These are phyloP conservation scores for Venturia nashicola DNA, from an alignment of 2,329 filamentous ascomycete genomes.

Conservation along the genomic window DNA sequence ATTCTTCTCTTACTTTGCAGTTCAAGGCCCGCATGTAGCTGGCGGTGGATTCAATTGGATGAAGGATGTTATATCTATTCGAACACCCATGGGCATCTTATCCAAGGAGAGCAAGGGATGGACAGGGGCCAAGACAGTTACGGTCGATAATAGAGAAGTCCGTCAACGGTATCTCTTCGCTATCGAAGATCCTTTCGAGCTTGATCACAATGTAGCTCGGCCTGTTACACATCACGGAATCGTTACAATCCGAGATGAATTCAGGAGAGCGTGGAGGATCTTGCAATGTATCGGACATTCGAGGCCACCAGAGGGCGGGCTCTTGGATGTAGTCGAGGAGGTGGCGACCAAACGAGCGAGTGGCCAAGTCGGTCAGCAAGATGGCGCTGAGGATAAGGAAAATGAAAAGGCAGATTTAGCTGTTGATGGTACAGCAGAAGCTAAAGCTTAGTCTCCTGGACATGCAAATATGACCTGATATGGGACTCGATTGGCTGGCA, in stretches of 20 bases:
- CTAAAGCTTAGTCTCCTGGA: neutral
- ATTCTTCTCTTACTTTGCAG: slow-evolving; percentile 81
- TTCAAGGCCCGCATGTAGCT: slow-evolving; percentile 28
- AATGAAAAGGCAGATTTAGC: neutral
- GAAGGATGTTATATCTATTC: slow-evolving; percentile 64
- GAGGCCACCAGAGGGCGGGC: slow-evolving; percentile 18
- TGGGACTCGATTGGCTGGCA: neutral
- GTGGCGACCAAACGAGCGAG: neutral
- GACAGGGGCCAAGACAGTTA: slow-evolving; percentile 62
- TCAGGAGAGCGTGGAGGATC: slow-evolving; percentile 66
- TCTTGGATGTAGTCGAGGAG: slow-evolving; percentile 23
- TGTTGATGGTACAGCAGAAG: neutral
- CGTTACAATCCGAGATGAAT: slow-evolving; percentile 71
- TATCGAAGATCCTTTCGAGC: slow-evolving; percentile 85
- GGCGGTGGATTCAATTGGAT: slow-evolving; percentile 63
- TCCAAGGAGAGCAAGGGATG: slow-evolving; percentile 71
- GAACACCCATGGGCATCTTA: slow-evolving; percentile 52
- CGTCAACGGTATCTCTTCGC: slow-evolving; percentile 74
- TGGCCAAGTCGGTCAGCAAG: neutral
- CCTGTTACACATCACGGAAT: slow-evolving; percentile 78
- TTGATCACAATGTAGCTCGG: slow-evolving; percentile 75
- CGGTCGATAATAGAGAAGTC: slow-evolving; percentile 50
- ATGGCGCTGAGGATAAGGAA: neutral
- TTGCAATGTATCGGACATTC: slow-evolving; percentile 32
- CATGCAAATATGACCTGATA: neutral